Evolutionary conservation across 2,329 filamentous ascomycete species (phyloP).

Genomic region (Lizonia empirigonia): DNA sequence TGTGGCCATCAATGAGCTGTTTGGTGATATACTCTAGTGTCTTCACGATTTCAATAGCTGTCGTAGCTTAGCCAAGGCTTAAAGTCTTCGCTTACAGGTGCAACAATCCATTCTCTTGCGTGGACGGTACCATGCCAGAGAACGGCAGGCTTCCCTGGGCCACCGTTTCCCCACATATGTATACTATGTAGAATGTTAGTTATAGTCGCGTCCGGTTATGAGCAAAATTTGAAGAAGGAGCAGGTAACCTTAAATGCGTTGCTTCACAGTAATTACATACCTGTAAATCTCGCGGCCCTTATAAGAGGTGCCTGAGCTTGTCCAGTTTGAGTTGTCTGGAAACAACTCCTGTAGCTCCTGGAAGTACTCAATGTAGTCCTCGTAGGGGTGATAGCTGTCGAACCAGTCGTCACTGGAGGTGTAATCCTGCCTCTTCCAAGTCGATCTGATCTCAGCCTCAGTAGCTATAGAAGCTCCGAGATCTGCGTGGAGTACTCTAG

Average conservation of each 20-base stretch:
- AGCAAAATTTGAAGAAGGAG: background rate
- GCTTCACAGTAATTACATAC: background rate
- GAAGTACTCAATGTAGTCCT: constrained; percentile 33
- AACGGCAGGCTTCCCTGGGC: constrained; percentile 32
- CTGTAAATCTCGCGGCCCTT: constrained; percentile 41
- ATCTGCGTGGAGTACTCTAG: constrained; percentile 51
- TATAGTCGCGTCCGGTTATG: too few species aligned
- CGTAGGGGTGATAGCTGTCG: constrained; percentile 42
- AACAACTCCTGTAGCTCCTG: constrained; percentile 34
- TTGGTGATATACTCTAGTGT: constrained; percentile 38
- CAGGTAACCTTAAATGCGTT: background rate
- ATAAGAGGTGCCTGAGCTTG: constrained; percentile 37
- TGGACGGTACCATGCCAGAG: constrained; percentile 42
- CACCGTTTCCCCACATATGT: constrained; percentile 40
- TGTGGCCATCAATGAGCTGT: constrained; percentile 37
- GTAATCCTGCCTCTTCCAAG: constrained; percentile 31
- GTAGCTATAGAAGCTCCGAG: constrained; percentile 52
- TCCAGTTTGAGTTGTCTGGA: constrained; percentile 37
- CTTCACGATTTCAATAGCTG: background rate
- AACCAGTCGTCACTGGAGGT: constrained; percentile 33
- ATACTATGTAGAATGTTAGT: constrained; percentile 16
- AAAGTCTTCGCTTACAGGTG: constrained; percentile 48
- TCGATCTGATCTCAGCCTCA: constrained; percentile 52
- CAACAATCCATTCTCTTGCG: constrained; percentile 41
- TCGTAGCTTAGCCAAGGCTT: background rate